Evolutionary conservation across 2,329 filamentous ascomycete species (phyloP).

Genomic region (Drechslerella stenobrocha): DNA sequence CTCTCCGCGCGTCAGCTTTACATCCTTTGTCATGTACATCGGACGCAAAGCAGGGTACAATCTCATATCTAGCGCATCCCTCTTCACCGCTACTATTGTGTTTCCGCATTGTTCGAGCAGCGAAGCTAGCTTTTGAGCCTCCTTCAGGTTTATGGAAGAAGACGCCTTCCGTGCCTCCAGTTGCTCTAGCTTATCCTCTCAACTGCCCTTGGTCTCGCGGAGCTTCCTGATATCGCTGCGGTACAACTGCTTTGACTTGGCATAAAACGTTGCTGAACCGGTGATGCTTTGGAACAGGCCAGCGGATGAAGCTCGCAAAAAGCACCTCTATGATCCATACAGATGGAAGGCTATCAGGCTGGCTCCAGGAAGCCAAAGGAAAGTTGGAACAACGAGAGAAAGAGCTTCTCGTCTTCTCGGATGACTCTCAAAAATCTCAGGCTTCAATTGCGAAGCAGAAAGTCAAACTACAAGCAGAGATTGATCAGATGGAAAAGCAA

Average conservation of each 20-base stretch:
- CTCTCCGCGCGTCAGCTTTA: background rate
- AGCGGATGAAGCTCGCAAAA: slow-evolving; percentile 19
- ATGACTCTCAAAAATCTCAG: slow-evolving; percentile 4
- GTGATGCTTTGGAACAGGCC: slow-evolving; percentile 12
- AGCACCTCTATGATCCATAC: slow-evolving; percentile 18
- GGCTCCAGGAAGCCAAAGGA: slow-evolving; percentile 11
- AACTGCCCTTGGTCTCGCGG: background rate
- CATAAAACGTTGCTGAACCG: slow-evolving; percentile 22
- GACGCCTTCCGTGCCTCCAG: slow-evolving; percentile 4
- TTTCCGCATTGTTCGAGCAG: slow-evolving; percentile 12
- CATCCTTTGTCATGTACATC: background rate
- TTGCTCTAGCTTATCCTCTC: slow-evolving; percentile 7
- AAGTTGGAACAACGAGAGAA: slow-evolving; percentile 6
- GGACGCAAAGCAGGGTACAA: background rate
- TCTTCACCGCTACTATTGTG: background rate
- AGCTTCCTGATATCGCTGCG: slow-evolving; percentile 10
- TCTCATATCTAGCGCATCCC: background rate
- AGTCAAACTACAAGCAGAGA: background rate
- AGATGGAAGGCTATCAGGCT: slow-evolving; percentile 5
- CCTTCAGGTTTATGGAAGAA: background rate
- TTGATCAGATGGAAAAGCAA: slow-evolving; percentile 27
- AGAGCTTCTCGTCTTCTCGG: background rate
- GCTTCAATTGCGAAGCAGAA: slow-evolving; percentile 6
- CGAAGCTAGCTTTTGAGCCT: background rate
- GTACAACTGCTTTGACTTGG: slow-evolving; percentile 7